A percentile compares a stretch with the other conserved stretches of the same genome.
Conservation (phyloP, 2,329 filamentous ascomycete species). For the Cytospora schulzeri region DNA sequence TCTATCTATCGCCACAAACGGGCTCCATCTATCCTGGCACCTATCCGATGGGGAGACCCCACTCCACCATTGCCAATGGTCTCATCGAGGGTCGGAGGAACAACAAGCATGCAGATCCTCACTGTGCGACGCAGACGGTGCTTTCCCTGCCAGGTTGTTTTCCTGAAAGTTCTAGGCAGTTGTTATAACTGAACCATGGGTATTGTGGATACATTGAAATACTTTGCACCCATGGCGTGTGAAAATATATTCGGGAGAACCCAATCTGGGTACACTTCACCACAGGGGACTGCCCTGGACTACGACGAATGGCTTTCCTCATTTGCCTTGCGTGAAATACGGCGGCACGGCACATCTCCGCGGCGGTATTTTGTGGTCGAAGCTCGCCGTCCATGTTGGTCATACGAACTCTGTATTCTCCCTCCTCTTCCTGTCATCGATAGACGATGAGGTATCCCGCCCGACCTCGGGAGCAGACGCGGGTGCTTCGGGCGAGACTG, state of each 20-base stretch:
- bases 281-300: neutral
- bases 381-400: neutral
- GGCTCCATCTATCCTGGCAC: neutral
- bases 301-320: neutral
- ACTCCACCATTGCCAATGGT: neutral
- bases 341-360: neutral
- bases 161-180: neutral
- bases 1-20: neutral
- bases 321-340: neutral
- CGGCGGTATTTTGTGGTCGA: neutral
- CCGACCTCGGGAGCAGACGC: no score
- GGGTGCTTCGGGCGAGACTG: no score
- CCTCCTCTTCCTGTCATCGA: neutral
- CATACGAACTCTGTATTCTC: neutral
- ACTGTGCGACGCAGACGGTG: constrained; percentile 14
- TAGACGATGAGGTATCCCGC: neutral
- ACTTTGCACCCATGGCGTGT: neutral
- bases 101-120: neutral
- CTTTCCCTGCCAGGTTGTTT: neutral
- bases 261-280: neutral
- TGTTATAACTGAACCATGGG: neutral
- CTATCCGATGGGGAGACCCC: neutral
- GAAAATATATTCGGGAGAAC: neutral
- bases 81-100: neutral
- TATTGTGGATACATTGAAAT: neutral